These are phyloP conservation scores for Sclerotinia spermophila DNA, from an alignment of 2,329 filamentous ascomycete genomes.

Conservation along the genomic window DNA sequence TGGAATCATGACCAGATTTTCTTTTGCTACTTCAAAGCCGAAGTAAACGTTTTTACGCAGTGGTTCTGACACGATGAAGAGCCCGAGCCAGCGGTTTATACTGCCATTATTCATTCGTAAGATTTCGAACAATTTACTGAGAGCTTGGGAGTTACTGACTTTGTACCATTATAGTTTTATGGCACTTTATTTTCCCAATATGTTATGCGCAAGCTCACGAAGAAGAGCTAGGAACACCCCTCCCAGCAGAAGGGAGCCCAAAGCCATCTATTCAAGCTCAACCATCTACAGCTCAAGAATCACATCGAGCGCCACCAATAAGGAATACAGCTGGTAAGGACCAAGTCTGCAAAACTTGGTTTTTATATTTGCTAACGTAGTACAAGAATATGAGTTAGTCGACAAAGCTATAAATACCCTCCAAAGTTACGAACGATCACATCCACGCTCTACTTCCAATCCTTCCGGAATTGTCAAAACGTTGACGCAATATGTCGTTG, in stretches of 20 bases:
- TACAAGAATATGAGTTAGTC: conserved; percentile 36
- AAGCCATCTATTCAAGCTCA: conserved; percentile 31
- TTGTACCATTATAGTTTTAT: conserved; percentile 28
- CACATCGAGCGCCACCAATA: conserved; percentile 27
- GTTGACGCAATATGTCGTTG: conserved; percentile 57
- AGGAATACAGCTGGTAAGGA: conserved; percentile 32
- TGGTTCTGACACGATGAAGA: conserved; percentile 34
- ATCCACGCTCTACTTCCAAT: conserved; percentile 39
- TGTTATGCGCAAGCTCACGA: conserved; percentile 27
- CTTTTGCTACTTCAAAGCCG: conserved; percentile 27
- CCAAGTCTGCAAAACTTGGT: background rate
- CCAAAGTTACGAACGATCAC: conserved; percentile 33
- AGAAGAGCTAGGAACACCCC: conserved; percentile 25
- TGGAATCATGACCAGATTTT: conserved; percentile 30
- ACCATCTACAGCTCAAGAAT: conserved; percentile 30
- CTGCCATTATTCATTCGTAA: conserved; percentile 37
- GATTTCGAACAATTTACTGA: conserved; percentile 18
- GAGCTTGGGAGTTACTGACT: conserved; percentile 11
- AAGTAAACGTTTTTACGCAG: conserved; percentile 29
- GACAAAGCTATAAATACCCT: conserved; percentile 39
- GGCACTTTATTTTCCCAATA: conserved; percentile 29
- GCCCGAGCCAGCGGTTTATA: conserved; percentile 29
- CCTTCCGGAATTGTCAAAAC: conserved; percentile 56
- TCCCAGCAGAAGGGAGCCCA: conserved; percentile 28
- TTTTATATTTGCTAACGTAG: conserved; percentile 24